Conservation (phyloP, 495 filamentous ascomycete species). For the Tuber microsphaerosporum region DNA sequence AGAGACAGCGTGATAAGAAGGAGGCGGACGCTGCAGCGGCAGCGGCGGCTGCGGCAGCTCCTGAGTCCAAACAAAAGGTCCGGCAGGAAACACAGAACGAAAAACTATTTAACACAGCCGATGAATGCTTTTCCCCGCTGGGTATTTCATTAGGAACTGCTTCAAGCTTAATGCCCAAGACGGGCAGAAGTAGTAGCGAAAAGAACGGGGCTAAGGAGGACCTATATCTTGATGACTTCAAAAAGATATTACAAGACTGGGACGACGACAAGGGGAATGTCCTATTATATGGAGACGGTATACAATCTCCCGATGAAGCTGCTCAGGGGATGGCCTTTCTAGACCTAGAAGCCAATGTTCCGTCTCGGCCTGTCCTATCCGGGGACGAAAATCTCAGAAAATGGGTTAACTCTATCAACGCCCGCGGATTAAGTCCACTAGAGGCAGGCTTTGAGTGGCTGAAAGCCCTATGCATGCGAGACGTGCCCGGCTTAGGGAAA, state of each 20-base stretch:
- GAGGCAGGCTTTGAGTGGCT: conserved; percentile 63
- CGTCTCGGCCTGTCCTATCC: conserved; percentile 45
- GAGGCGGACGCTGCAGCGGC: conserved; percentile 39
- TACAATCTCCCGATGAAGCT: conserved; percentile 40
- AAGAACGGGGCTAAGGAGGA: conserved; percentile 16
- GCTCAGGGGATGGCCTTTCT: conserved; percentile 41
- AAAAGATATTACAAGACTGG: conserved; percentile 52
- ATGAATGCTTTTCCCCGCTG: conserved; percentile 34
- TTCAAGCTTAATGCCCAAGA: conserved; percentile 24
- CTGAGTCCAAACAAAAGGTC: conserved; percentile 37
- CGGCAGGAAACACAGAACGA: conserved; percentile 40
- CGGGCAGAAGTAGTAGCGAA: conserved; percentile 10
- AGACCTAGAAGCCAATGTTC: conserved; percentile 36
- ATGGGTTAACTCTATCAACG: conserved; percentile 54
- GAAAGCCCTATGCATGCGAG: conserved; percentile 50
- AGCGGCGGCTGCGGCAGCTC: conserved; percentile 31
- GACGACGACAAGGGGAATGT: conserved; percentile 55
- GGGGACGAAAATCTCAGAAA: conserved; percentile 52
- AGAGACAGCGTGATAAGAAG: conserved; percentile 40
- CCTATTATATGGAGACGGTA: conserved; percentile 52
- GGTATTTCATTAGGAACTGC: conserved; percentile 35
- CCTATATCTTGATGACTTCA: conserved; percentile 49
- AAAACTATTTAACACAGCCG: conserved; percentile 40
- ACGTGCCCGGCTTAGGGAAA: conserved; percentile 37
- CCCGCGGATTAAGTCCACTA: conserved; percentile 53